Evolutionary conservation across 225 moss, liverwort and hornwort species (phyloP).

Genomic region (Bryum argenteum): DNA sequence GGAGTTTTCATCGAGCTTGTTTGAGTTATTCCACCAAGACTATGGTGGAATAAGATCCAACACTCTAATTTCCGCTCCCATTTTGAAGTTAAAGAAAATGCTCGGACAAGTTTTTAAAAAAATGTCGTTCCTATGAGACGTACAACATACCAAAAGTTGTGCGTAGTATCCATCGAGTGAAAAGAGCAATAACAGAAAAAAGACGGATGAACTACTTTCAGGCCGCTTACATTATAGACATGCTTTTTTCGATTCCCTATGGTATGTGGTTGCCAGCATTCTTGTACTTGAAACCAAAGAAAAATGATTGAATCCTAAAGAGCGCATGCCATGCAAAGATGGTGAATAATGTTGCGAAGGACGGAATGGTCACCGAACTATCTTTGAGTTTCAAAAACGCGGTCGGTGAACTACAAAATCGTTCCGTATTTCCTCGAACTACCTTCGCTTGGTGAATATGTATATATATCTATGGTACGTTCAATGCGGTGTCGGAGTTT

Average conservation of each 20-base stretch:
- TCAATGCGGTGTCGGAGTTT: too few relatives aligned
- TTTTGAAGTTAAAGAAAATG: too few relatives aligned
- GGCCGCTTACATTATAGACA: background rate
- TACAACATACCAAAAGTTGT: background rate
- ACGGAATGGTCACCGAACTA: background rate
- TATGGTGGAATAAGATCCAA: too few relatives aligned
- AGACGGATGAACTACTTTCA: slow-evolving; percentile 1
- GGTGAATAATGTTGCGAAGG: background rate
- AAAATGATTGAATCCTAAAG: background rate
- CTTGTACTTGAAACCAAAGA: background rate
- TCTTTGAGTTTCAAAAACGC: background rate
- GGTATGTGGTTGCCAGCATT: background rate
- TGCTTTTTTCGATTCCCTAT: background rate
- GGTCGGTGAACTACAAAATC: background rate
- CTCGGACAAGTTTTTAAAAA: too few relatives aligned
- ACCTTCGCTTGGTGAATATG: too few relatives aligned
- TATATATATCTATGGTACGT: too few relatives aligned
- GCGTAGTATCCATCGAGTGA: background rate
- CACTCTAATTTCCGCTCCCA: too few relatives aligned
- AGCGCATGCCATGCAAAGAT: slow-evolving; percentile 10
- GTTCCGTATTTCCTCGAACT: too few relatives aligned
- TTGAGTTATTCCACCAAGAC: too few relatives aligned
- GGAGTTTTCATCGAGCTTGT: too few relatives aligned
- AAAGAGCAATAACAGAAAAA: background rate
- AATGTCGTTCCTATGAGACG: too few relatives aligned